These are phyloP conservation scores for Magnusiomyces starmeri DNA, from an alignment of 1,139 yeast genomes.

Conservation along the genomic window DNA sequence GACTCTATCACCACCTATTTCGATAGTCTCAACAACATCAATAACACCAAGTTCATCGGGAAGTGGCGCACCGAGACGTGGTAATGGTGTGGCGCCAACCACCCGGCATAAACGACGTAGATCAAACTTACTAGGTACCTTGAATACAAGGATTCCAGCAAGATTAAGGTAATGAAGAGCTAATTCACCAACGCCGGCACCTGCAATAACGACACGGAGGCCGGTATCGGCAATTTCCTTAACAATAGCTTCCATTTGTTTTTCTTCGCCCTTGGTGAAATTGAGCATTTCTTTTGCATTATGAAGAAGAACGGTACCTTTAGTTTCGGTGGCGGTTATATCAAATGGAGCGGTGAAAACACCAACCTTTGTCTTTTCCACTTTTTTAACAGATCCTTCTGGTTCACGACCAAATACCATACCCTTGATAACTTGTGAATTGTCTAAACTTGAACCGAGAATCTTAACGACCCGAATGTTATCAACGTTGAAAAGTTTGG, in stretches of 20 bases:
- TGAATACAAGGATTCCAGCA: constrained; percentile 73
- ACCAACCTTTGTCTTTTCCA: constrained; percentile 73
- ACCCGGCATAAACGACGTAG: constrained; percentile 90
- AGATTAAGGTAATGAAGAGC: constrained; percentile 90
- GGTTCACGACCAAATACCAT: constrained; percentile 98
- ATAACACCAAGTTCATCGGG: constrained; percentile 89
- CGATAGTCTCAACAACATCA: constrained; percentile 83
- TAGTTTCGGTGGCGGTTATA: constrained; percentile 90
- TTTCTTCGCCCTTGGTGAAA: constrained; percentile 93
- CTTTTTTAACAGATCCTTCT: constrained; percentile 74
- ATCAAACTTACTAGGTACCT: constrained; percentile 90
- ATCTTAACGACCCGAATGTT: constrained; percentile 91
- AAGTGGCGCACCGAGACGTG: constrained; percentile 91
- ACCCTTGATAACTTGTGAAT: constrained; percentile 81
- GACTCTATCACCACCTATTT: constrained; percentile 96
- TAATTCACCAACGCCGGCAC: constrained; percentile 85
- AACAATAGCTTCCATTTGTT: constrained; percentile 80
- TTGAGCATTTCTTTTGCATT: constrained; percentile 96
- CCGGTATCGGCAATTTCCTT: constrained; percentile 82
- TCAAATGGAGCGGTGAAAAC: constrained; percentile 92
- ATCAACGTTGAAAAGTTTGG: constrained; percentile 74
- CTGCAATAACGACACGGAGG: constrained; percentile 82
- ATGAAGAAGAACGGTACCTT: constrained; percentile 91
- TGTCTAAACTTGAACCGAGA: constrained; percentile 78
- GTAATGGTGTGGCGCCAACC: constrained; percentile 95